Percentiles rank a stretch among this genome's conserved stretches.
These are phyloP conservation scores for Xerocomus brunneocitrinus DNA, from an alignment of 768 basidiomycete genomes.

Conservation along the genomic window DNA sequence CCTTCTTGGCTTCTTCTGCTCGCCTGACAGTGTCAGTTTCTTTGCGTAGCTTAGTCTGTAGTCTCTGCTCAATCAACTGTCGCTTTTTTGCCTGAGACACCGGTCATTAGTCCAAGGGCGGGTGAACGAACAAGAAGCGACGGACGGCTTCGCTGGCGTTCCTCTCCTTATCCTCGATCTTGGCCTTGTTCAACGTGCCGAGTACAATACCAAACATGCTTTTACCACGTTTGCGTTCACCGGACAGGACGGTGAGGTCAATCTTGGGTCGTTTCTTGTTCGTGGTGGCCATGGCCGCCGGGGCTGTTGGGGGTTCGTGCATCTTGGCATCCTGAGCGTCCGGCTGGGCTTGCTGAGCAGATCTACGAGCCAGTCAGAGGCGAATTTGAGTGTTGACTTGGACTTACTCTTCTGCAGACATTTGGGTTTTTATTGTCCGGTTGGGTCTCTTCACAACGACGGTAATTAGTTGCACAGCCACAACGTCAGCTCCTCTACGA, in stretches of 20 bases:
- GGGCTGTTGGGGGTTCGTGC: constrained; percentile 41
- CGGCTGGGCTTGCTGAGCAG: constrained; percentile 28
- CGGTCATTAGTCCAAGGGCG: constrained; percentile 5
- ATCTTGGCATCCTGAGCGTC: constrained; percentile 32
- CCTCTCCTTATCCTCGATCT: constrained; percentile 80
- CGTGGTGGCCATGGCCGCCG: constrained; percentile 39
- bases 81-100: constrained; percentile 72
- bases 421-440: constrained; percentile 27
- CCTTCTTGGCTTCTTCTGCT: constrained; percentile 83
- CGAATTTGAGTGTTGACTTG: background rate
- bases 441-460: constrained; percentile 1
- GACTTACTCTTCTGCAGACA: constrained; percentile 54
- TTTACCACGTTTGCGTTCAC: constrained; percentile 81
- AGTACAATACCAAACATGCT: constrained; percentile 82
- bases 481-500: constrained; percentile 1
- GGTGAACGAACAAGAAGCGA: constrained; percentile 4
- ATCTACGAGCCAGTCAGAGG: constrained; percentile 16
- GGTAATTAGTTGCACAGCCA: constrained; percentile 23
- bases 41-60: constrained; percentile 79
- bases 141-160: constrained; percentile 80
- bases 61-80: constrained; percentile 76
- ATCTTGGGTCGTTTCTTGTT: constrained; percentile 70
- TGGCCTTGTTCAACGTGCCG: constrained; percentile 83
- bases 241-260: constrained; percentile 50
- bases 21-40: constrained; percentile 83